Base-by-base conservation (phyloP, 345 rosid species). In the Cardiospermum halicacabum region DNA sequence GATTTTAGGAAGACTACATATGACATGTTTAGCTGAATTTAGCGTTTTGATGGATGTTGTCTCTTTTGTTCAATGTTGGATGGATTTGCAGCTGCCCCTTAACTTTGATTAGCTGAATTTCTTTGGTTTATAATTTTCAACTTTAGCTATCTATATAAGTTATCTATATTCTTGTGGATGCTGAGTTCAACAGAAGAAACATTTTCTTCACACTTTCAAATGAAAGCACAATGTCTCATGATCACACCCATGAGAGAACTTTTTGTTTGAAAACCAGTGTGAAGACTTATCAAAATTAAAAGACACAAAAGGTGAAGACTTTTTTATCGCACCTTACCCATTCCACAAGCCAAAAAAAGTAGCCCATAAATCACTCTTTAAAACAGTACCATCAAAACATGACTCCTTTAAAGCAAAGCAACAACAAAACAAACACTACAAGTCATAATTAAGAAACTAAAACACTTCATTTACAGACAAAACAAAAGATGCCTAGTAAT, bases 341-440 rank as follows among this genome's bases (percentile, higher is more conserved):
- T 43, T 21, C 49, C n/a, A 16, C 5, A 43, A 43, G 21, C 49
- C 49, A 43, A 15, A 43, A 43, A 43, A 7, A 4, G 7, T 1
- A 11, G 9, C 48, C 47, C 32, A 53, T 18, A 12, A 27, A 19
- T 1, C 12, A 19, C 22, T n/a, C n/a, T n/a, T n/a, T n/a, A n/a
- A n/a, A n/a, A 16, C 13, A 1, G 36, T 15, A 15, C 25, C 16
- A 7, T 3, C 42, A 60, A 26, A 7, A 5, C 6, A 3, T 24
- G 62, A 58, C 24, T 58, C 62, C 22, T 60, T 43, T 0, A 12
- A n/a, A 26, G 16, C 37, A 43, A 42, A 30, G 12, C n/a, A 37
- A n/a, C 59, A 56, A 8, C 24, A 30, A 32, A 63, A 63, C 48
- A 64, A 55, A 63, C 45, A 50, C 8, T 22, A 4, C 25, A 43